Conservation (phyloP, 2,329 filamentous ascomycete genomes). For the Hypoxylon sp. region DNA sequence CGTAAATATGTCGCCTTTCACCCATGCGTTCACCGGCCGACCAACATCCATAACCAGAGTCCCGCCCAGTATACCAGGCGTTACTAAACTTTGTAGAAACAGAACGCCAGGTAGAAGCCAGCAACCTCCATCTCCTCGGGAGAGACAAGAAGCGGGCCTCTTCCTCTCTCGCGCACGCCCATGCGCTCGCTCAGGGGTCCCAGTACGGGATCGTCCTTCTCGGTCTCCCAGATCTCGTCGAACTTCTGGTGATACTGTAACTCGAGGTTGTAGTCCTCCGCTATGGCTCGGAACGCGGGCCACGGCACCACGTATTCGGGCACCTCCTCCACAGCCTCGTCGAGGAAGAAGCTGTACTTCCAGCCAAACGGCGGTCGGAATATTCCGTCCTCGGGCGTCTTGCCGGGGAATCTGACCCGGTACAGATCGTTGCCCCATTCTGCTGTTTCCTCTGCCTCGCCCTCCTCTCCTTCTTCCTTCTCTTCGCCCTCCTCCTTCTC, state of each 20-base stretch:
- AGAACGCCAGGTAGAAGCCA: slow-evolving; percentile 92
- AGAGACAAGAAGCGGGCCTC: slow-evolving; percentile 73
- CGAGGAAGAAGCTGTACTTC: slow-evolving; percentile 97
- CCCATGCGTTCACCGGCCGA: no score
- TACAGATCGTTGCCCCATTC: slow-evolving; percentile 97
- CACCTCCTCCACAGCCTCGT: slow-evolving; percentile 94
- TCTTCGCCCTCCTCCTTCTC: slow-evolving; percentile 44
- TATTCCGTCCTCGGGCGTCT: slow-evolving; percentile 83
- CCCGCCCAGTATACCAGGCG: neutral
- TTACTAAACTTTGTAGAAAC: slow-evolving; percentile 88
- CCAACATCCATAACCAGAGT: no score
- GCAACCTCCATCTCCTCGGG: slow-evolving; percentile 93
- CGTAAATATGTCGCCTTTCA: no score
- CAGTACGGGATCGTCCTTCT: slow-evolving; percentile 84
- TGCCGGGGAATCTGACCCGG: slow-evolving; percentile 84
- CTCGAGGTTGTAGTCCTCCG: slow-evolving; percentile 96
- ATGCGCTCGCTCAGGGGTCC: slow-evolving; percentile 93
- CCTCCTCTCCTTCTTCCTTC: slow-evolving; percentile 62
- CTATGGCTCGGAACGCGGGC: slow-evolving; percentile 95
- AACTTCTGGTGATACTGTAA: slow-evolving; percentile 94
- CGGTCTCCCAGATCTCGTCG: slow-evolving; percentile 87
- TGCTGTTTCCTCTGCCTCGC: slow-evolving; percentile 69
- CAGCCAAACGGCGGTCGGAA: slow-evolving; percentile 96
- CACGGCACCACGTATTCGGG: slow-evolving; percentile 98
- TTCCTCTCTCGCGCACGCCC: slow-evolving; percentile 80